Evolutionary conservation across 768 basidiomycete species (phyloP), one percentile per base, ranked within the genome.

Genomic region (Tylopilus rubrobrunneus): DNA sequence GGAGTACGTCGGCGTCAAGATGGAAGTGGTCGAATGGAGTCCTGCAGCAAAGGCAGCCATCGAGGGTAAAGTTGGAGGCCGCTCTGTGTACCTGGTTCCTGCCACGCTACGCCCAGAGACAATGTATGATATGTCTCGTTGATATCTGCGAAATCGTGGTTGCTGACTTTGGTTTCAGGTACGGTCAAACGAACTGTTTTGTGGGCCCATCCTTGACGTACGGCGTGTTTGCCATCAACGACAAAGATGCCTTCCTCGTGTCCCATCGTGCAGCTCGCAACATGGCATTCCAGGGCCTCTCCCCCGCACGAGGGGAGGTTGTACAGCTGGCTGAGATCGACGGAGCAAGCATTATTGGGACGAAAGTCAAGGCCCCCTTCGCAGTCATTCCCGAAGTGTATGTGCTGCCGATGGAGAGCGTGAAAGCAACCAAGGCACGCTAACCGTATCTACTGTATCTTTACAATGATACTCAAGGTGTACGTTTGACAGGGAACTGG

Each of bases 371-470:
- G 56, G 95, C 96, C 1, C 94, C 96, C 1, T 85, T 90, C 57
- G 82, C 85, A 23, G 62, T 93, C 48, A 80, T 86, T 67, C 83
- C 89, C 0, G 86, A 96, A 71, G 90, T 98, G 27, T 94, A 94
- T 64, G 92, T 99, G 44, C 73, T 99, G 53, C 97, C 97, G n/a
- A 99, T 99, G 97, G 97, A 99, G 60, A 90, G 87, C 60, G 93
- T 98, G 49, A 79, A 96, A 45, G 83, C 93, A n/a, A 95, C 91
- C 57, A 98, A 98, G 78, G 89, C 81, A 49, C 19, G 75, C 55
- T 15, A 17, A 19, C 12, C 33, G 8, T 45, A 15, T 17, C 21
- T 10, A 15, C 43, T 49, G 7, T 4, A n/a, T 25, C 21, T 33
- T 29, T 11, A 19, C 28, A 27, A 12, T n/a, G 21, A 44, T 19